Percentiles rank a stretch among this genome's conserved stretches.
phyloP scores from a whole-genome alignment of 2,329 filamentous ascomycete species.

The Microascus cirrosus region DNA sequence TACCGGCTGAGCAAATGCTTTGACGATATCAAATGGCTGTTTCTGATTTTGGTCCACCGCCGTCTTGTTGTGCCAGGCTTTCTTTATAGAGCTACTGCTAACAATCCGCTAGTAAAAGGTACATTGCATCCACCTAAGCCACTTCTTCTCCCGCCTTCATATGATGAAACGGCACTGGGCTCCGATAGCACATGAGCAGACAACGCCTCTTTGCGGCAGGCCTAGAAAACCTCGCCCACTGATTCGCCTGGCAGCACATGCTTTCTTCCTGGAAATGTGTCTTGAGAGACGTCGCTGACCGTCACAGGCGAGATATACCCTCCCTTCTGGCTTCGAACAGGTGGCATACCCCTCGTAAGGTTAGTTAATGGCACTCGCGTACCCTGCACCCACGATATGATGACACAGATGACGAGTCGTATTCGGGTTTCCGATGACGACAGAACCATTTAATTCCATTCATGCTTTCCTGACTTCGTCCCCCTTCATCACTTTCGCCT shows the following conservation, averaged over 20 bases:
- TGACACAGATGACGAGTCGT: slow-evolving; percentile 65
- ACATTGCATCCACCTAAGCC: not conserved
- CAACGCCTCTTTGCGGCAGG: slow-evolving; percentile 90
- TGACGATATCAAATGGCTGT: slow-evolving; percentile 83
- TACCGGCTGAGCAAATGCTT: slow-evolving; percentile 71
- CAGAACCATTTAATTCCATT: slow-evolving; percentile 57
- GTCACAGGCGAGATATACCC: not conserved
- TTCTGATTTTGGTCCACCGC: slow-evolving; percentile 48
- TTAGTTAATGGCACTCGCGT: not conserved
- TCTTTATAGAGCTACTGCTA: not conserved
- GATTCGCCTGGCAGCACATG: slow-evolving; percentile 31
- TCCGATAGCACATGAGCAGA: slow-evolving; percentile 73
- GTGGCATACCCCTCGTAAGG: not conserved
- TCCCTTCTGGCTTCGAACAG: not conserved
- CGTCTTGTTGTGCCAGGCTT: not conserved
- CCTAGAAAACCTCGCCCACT: slow-evolving; percentile 99
- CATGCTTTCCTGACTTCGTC: slow-evolving; percentile 47
- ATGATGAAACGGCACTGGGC: slow-evolving; percentile 98
- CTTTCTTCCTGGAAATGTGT: not conserved
- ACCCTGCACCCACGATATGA: slow-evolving; percentile 21
- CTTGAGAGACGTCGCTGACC: not conserved
- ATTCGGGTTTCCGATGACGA: slow-evolving; percentile 64
- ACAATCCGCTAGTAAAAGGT: slow-evolving; percentile 7
- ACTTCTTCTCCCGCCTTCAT: slow-evolving; percentile 14
- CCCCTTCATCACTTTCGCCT: not conserved